phyloP scores from a whole-genome alignment of 495 filamentous ascomycete genomes.

The Penicillium ucsense region DNA sequence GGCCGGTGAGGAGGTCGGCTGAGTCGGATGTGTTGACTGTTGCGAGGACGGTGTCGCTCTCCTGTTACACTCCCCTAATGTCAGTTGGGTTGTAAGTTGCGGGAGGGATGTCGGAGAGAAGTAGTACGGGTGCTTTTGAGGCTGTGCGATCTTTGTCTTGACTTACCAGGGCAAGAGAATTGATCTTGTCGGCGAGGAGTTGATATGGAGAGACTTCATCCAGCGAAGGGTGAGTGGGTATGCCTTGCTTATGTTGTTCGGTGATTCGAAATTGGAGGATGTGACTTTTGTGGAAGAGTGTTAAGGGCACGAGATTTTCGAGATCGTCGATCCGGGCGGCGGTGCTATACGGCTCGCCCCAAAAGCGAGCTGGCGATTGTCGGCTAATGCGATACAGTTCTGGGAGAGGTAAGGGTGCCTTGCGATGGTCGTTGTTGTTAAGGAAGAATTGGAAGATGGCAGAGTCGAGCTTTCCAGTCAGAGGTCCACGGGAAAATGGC shows the following conservation, averaged over 20 bases:
- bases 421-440: conserved; percentile 3
- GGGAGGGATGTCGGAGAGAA: neutral
- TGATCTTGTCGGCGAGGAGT: conserved; percentile 13
- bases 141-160: neutral
- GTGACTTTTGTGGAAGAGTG: conserved; percentile 22
- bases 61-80: too few species aligned
- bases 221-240: neutral
- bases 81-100: too few species aligned
- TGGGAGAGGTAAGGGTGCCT: conserved; percentile 6
- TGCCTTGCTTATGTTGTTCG: conserved; percentile 13
- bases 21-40: conserved; percentile 11
- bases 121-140: neutral
- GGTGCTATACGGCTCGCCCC: conserved; percentile 22
- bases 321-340: conserved; percentile 25
- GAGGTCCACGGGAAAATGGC: conserved; percentile 17
- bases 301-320: conserved; percentile 22
- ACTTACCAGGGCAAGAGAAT: conserved; percentile 14
- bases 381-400: conserved; percentile 23
- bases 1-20: conserved; percentile 12
- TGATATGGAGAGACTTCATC: conserved; percentile 5
- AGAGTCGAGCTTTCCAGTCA: conserved; percentile 10
- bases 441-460: conserved; percentile 22
- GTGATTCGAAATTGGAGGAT: conserved; percentile 22
- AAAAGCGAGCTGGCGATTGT: conserved; percentile 24
- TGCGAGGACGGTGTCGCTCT: conserved; percentile 19